These are phyloP conservation scores for Coemansia sp. DNA, from an alignment of 192 early-diverging fungal species.

Conservation along the genomic window DNA sequence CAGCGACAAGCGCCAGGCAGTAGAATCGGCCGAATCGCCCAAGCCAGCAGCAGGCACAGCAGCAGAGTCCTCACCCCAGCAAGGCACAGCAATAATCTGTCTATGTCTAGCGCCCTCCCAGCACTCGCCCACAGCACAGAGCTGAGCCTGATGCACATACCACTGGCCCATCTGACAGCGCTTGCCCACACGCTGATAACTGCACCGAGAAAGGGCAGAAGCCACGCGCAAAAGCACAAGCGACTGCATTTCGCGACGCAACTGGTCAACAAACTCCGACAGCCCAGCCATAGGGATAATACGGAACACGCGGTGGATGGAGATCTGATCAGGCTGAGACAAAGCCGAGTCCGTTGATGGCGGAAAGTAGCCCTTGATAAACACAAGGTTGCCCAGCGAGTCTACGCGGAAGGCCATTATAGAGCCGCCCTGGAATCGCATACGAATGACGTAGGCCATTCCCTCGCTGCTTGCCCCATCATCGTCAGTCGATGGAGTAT, in stretches of 20 bases:
- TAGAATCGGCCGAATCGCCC: neutral
- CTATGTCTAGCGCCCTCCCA: slow-evolving; percentile 38
- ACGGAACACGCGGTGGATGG: slow-evolving; percentile 49
- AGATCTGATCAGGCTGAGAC: slow-evolving; percentile 17
- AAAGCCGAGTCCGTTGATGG: neutral
- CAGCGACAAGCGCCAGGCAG: slow-evolving; percentile 29
- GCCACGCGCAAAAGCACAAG: slow-evolving; percentile 45
- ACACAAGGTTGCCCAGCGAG: slow-evolving; percentile 27
- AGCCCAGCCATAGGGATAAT: slow-evolving; percentile 38
- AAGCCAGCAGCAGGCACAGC: neutral
- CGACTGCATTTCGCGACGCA: slow-evolving; percentile 47
- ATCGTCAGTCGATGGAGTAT: neutral
- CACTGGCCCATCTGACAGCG: slow-evolving; percentile 49
- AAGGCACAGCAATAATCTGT: slow-evolving; percentile 50
- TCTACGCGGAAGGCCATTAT: slow-evolving; percentile 47
- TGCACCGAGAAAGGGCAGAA: slow-evolving; percentile 31
- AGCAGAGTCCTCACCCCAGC: slow-evolving; percentile 15
- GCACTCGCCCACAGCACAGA: slow-evolving; percentile 52
- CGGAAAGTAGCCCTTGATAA: slow-evolving; percentile 45
- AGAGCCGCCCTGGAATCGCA: slow-evolving; percentile 51
- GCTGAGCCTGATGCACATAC: slow-evolving; percentile 56
- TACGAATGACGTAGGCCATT: slow-evolving; percentile 34
- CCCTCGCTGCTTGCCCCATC: neutral
- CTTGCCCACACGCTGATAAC: slow-evolving; percentile 9
- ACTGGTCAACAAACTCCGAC: slow-evolving; percentile 44